Evolutionary conservation across 352 stramenopile species (phyloP).

Genomic region (Phytophthora cryptogea): DNA sequence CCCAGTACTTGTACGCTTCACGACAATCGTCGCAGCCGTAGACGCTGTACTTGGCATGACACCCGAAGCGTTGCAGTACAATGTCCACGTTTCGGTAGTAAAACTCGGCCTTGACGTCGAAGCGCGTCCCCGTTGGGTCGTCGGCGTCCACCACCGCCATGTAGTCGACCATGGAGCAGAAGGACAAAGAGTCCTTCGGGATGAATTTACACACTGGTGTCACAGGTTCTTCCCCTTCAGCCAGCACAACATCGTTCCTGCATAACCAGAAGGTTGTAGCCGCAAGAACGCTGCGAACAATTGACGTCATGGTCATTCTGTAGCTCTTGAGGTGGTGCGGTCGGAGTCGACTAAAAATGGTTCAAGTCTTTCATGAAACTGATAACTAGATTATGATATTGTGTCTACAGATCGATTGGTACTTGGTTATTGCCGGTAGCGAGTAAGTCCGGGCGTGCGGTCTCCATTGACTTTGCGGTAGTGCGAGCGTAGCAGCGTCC

Average conservation of each 20-base stretch:
- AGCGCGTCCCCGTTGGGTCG: constrained; percentile 48
- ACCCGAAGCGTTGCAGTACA: constrained; percentile 82
- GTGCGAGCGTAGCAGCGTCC: constrained; percentile 26
- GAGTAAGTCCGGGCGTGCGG: constrained; percentile 25
- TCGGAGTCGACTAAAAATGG: constrained; percentile 18
- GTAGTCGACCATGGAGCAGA: constrained; percentile 89
- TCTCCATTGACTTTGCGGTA: constrained; percentile 36
- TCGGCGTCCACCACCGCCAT: constrained; percentile 64
- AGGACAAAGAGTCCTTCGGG: constrained; percentile 65
- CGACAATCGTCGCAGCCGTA: constrained; percentile 84
- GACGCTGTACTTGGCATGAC: constrained; percentile 78
- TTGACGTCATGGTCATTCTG: background rate
- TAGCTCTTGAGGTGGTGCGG: background rate
- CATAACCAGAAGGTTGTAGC: constrained; percentile 1
- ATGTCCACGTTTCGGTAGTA: constrained; percentile 87
- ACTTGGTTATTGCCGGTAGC: constrained; percentile 28
- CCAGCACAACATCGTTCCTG: constrained; percentile 1
- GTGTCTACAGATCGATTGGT: constrained; percentile 1
- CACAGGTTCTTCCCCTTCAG: constrained; percentile 50
- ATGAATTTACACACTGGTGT: constrained; percentile 54
- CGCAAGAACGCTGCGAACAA: constrained; percentile 1
- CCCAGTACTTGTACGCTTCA: constrained; percentile 90
- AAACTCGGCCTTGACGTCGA: constrained; percentile 65
- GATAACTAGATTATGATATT: constrained; percentile 17
- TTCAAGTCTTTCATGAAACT: constrained; percentile 18